Percentiles rank a stretch among this genome's conserved stretches.
phyloP scores from a whole-genome alignment of 2,329 filamentous ascomycete species.

The Graphiopsis chlorocephala region DNA sequence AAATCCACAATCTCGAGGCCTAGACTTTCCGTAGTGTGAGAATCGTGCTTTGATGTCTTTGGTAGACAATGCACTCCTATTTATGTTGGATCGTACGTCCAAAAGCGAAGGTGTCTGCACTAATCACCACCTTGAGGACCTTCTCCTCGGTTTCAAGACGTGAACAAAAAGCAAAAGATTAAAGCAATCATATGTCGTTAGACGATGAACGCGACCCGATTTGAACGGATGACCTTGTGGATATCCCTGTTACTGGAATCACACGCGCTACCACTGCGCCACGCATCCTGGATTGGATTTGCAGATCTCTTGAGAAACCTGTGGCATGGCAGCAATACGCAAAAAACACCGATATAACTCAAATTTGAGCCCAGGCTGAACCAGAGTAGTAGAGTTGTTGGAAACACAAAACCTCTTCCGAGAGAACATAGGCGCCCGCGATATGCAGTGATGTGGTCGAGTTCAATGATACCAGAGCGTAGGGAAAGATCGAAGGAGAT shows the following conservation, averaged over 20 bases:
- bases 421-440: not conserved
- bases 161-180: not conserved
- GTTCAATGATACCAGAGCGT: not conserved
- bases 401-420: not conserved
- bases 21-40: not conserved
- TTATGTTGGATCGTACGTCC: too few species aligned
- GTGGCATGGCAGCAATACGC: not conserved
- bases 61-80: too few species aligned
- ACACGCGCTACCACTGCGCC: constrained; percentile 18
- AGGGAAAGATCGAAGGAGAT: not conserved
- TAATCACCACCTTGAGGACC: too few species aligned
- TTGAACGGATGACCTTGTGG: constrained; percentile 13
- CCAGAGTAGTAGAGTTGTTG: not conserved
- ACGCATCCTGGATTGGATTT: constrained; percentile 1
- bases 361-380: too few species aligned
- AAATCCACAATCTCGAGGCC: not conserved
- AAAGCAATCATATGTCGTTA: not conserved
- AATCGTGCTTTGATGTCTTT: not conserved
- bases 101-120: too few species aligned
- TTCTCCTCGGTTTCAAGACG: too few species aligned
- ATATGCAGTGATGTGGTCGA: not conserved
- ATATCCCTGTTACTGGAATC: constrained; percentile 12
- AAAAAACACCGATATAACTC: too few species aligned
- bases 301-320: not conserved
- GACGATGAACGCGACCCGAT: constrained; percentile 8